Conservation (phyloP, 805 yeast species). For the Saccharomycopsis sp. region DNA sequence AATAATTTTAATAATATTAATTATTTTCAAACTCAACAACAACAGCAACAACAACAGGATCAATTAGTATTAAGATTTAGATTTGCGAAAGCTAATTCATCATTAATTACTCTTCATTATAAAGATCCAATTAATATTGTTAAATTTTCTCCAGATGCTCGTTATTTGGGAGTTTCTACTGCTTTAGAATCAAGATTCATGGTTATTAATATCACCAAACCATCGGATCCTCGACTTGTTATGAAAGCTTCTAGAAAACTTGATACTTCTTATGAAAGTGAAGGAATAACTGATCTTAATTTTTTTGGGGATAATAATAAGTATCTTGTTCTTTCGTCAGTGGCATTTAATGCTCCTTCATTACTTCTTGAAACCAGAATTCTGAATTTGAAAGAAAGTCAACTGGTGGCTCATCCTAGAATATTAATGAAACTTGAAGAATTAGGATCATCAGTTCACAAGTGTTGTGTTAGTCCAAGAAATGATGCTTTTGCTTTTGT, state of each 20-base stretch:
- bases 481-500: slow-evolving; percentile 79
- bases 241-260: slow-evolving; percentile 57
- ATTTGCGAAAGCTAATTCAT: slow-evolving; percentile 2
- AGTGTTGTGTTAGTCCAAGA: slow-evolving; percentile 67
- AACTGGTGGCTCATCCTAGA: slow-evolving; percentile 42
- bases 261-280: slow-evolving; percentile 64
- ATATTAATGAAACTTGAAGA: slow-evolving; percentile 59
- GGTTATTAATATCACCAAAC: slow-evolving; percentile 56
- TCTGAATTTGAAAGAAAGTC: slow-evolving; percentile 29
- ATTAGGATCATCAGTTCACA: slow-evolving; percentile 71
- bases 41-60: no score
- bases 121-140: slow-evolving; percentile 73
- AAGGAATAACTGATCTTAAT: slow-evolving; percentile 76
- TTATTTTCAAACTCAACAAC: no score
- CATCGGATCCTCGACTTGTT: slow-evolving; percentile 52
- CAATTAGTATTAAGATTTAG: background rate
- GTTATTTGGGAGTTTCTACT: slow-evolving; percentile 29
- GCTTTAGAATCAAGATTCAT: slow-evolving; percentile 70
- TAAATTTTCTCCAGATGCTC: slow-evolving; percentile 62
- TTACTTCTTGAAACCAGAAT: slow-evolving; percentile 57
- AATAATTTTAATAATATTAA: background rate
- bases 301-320: slow-evolving; percentile 58
- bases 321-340: slow-evolving; percentile 45
- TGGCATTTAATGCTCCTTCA: slow-evolving; percentile 56
- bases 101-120: slow-evolving; percentile 74